These are phyloP conservation scores for Paraphoma sp. DNA, from an alignment of 2,329 filamentous ascomycete genomes.

Conservation along the genomic window DNA sequence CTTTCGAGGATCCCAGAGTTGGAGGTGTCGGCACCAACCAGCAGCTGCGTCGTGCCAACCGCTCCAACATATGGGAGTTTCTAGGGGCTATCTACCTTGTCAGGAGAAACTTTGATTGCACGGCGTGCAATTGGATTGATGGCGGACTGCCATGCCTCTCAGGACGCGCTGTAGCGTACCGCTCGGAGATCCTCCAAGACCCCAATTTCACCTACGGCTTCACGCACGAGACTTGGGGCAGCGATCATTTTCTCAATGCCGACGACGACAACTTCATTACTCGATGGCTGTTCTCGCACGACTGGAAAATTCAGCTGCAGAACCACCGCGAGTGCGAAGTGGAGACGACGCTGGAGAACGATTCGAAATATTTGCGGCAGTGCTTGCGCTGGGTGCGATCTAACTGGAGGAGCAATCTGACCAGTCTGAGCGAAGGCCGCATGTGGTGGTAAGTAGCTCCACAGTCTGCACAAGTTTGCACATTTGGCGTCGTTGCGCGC, in stretches of 20 bases:
- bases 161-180: constrained; percentile 90
- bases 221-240: constrained; percentile 77
- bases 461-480: constrained; percentile 27
- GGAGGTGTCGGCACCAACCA: constrained; percentile 94
- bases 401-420: constrained; percentile 97
- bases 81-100: constrained; percentile 91
- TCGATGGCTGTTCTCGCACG: constrained; percentile 89
- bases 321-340: constrained; percentile 85
- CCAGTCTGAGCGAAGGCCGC: constrained; percentile 82
- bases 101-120: constrained; percentile 94
- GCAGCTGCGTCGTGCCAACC: constrained; percentile 74
- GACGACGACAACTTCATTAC: constrained; percentile 99
- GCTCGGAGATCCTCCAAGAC: constrained; percentile 84
- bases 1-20: constrained; percentile 83
- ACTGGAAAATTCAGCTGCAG: constrained; percentile 95
- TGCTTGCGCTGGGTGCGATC: constrained; percentile 94
- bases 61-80: constrained; percentile 79
- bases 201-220: constrained; percentile 87
- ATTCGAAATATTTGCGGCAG: constrained; percentile 87
- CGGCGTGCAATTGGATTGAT: constrained; percentile 92
- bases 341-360: constrained; percentile 89
- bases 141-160: constrained; percentile 97
- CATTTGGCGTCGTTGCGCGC: constrained; percentile 25
- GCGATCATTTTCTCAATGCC: constrained; percentile 85
- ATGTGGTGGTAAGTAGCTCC: constrained; percentile 78